Percentiles rank a stretch among this genome's conserved stretches.
These are phyloP conservation scores for Mycena maculata DNA, from an alignment of 768 basidiomycete species.

Conservation along the genomic window DNA sequence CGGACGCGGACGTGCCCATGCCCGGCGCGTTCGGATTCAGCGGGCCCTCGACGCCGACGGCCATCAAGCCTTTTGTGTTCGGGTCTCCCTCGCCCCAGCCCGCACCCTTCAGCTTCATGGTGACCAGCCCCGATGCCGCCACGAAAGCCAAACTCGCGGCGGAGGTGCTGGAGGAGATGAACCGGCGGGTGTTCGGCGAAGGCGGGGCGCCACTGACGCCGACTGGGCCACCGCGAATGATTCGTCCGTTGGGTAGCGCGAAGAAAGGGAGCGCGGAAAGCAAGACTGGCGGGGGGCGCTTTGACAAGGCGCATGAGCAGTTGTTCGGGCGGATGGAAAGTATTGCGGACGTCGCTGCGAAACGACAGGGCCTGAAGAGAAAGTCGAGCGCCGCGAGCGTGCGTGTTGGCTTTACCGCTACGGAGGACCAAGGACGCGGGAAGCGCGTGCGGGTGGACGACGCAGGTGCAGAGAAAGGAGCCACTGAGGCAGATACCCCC, in stretches of 20 bases:
- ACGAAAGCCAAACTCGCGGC: slow-evolving; percentile 59
- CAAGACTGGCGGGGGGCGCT: slow-evolving; percentile 38
- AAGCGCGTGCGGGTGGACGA: slow-evolving; percentile 50
- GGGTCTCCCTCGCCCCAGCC: slow-evolving; percentile 79
- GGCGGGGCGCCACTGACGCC: slow-evolving; percentile 55
- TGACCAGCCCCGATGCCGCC: slow-evolving; percentile 18
- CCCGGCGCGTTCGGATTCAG: slow-evolving; percentile 46
- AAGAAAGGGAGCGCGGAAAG: slow-evolving; percentile 44
- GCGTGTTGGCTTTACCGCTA: slow-evolving; percentile 42
- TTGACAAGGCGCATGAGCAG: slow-evolving; percentile 71
- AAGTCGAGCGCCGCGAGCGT: slow-evolving; percentile 58
- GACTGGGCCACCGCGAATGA: slow-evolving; percentile 25
- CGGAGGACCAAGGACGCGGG: slow-evolving; percentile 46
- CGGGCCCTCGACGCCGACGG: slow-evolving; percentile 18
- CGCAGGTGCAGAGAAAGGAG: slow-evolving; percentile 40
- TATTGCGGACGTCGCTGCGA: slow-evolving; percentile 60
- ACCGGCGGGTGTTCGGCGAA: slow-evolving; percentile 69
- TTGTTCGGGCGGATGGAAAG: slow-evolving; percentile 84
- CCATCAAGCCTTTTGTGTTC: slow-evolving; percentile 71
- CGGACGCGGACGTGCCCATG: slow-evolving; percentile 45
- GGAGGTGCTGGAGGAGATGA: slow-evolving; percentile 87
- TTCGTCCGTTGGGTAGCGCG: slow-evolving; percentile 46
- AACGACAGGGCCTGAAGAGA: slow-evolving; percentile 53
- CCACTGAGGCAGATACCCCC: slow-evolving; percentile 44
- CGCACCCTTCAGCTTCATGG: slow-evolving; percentile 63